Conservation (phyloP, 495 filamentous ascomycete species). For the Acidomyces sp. region DNA sequence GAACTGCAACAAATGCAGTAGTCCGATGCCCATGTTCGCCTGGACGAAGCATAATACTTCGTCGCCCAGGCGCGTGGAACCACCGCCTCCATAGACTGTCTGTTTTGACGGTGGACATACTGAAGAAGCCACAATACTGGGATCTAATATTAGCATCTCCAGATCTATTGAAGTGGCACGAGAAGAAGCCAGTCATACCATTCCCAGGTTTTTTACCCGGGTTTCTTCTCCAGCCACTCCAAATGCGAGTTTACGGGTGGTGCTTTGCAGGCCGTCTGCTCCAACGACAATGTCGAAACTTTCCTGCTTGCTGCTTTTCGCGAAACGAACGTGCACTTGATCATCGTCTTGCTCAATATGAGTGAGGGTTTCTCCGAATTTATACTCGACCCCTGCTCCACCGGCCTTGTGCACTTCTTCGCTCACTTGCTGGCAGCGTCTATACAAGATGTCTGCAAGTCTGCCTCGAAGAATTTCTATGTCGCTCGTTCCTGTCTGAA, state of each 20-base stretch:
- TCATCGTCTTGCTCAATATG: conserved; percentile 12
- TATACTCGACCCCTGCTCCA: conserved; percentile 12
- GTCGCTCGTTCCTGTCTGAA: conserved; percentile 14
- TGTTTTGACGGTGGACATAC: conserved; percentile 1
- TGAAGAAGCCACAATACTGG: conserved; percentile 17
- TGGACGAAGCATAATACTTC: conserved; percentile 15
- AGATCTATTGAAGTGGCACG: too few species aligned
- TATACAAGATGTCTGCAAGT: conserved; percentile 29
- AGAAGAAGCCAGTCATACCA: too few species aligned
- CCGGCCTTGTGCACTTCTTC: conserved; percentile 4
- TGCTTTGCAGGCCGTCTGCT: conserved; percentile 17
- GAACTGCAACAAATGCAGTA: conserved; percentile 4
- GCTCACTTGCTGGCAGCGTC: conserved; percentile 5
- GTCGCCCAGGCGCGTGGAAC: conserved; percentile 16
- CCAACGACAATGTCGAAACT: conserved; percentile 18
- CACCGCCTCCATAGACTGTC: conserved; percentile 15
- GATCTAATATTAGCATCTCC: too few species aligned
- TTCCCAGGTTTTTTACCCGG: conserved; percentile 6
- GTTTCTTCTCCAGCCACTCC: conserved; percentile 9
- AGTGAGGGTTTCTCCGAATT: conserved; percentile 13
- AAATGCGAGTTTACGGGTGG: conserved; percentile 6
- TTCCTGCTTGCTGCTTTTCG: conserved; percentile 10
- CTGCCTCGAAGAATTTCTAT: conserved; percentile 43
- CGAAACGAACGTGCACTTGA: conserved; percentile 12
- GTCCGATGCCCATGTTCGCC: conserved; percentile 1